Base-by-base conservation (phyloP, 2,329 filamentous ascomycete species). In the Neonectria sp. region DNA sequence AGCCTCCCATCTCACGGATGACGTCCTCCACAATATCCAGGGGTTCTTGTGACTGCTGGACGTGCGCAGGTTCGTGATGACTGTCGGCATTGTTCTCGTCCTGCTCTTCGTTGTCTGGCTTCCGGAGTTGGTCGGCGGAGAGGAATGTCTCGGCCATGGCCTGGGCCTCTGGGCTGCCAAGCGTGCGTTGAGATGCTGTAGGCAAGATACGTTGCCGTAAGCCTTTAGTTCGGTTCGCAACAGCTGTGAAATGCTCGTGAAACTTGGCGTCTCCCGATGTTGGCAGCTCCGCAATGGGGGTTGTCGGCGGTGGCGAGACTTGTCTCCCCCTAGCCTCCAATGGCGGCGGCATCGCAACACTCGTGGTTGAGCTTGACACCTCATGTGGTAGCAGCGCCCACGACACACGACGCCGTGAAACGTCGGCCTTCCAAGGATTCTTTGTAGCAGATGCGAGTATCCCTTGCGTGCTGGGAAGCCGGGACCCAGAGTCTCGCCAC, bases 231-330 rank as follows among this genome's bases (percentile, higher is more conserved):
- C 80, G 80, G 25, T 75, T 79, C n/a, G 80, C 82, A 45, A 86
- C 78, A 1, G 79, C 80, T 31, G 81, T 79, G 68, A 88, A 88
- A 70, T 88, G 86, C n/a, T 81, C 81, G 21, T 75, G 78, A 56
- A 87, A 88, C 56, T 79, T 82, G 35, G 79, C 73, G 57, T 80
- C 78, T 8, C 78, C 76, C 2, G 76, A 78, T 2, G 74, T 76
- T 3, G 78, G 79, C 6, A 84, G 71, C 8, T 82, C 76, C 25
- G 77, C 71, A 9, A 82, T 73, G 2, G 77, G 70, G 11, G 72
- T 75, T 9, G 78, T 73, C 7, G 85, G 85, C 2, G 86, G 86
- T 6, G 86, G 86, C 8, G 86, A 87, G 7, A 77, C 71, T 7
- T 76, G 77, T 35, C 78, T 77, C 9, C 45, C 33, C 37, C 62